Conservation (phyloP, 768 basidiomycete species). For the Gyrodon lividus region DNA sequence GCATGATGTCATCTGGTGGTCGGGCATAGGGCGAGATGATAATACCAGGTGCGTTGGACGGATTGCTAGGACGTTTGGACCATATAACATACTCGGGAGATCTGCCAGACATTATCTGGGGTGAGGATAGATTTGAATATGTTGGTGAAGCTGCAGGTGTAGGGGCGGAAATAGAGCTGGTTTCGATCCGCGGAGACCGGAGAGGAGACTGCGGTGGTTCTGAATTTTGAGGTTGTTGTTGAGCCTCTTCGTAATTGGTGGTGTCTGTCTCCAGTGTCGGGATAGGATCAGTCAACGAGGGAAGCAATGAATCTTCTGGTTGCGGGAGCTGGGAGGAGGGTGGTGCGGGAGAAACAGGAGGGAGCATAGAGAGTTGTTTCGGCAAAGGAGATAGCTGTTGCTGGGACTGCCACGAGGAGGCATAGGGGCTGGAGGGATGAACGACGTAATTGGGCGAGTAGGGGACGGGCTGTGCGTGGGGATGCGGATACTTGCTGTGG, state of each 20-base stretch:
- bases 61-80: conserved; percentile 69
- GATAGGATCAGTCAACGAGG: background rate
- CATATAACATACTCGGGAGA: conserved; percentile 57
- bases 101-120: background rate
- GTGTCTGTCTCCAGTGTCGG: conserved; percentile 7
- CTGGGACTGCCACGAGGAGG: conserved; percentile 46
- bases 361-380: conserved; percentile 59
- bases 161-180: background rate
- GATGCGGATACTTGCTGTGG: conserved; percentile 32
- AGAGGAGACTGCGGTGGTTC: conserved; percentile 24
- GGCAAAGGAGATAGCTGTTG: conserved; percentile 57
- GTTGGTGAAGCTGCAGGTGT: conserved; percentile 7
- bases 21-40: conserved; percentile 66
- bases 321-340: conserved; percentile 3
- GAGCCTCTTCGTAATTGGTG: background rate
- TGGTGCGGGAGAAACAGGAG: conserved; percentile 18
- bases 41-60: conserved; percentile 62
- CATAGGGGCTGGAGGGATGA: conserved; percentile 30
- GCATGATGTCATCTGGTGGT: conserved; percentile 59
- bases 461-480: conserved; percentile 38
- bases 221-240: conserved; percentile 1
- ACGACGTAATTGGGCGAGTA: conserved; percentile 28
- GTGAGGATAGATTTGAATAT: conserved; percentile 4
- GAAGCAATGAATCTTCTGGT: background rate
- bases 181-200: conserved; percentile 6